Conservation (phyloP, 192 early-diverging fungal species). For the Linnemannia elongata region DNA sequence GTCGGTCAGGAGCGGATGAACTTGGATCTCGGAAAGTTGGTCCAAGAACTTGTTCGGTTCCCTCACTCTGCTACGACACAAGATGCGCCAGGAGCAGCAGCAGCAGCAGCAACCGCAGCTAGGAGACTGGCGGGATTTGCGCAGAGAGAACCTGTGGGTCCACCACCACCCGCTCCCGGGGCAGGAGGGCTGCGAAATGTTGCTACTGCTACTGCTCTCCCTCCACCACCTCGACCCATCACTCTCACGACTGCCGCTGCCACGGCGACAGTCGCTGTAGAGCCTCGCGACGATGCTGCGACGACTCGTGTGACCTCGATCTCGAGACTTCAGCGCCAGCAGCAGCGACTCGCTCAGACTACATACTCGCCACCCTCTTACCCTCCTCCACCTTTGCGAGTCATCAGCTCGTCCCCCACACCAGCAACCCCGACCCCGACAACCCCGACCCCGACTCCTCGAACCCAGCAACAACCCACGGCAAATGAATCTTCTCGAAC, state of each 20-base stretch:
- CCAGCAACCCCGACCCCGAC: conserved; percentile 17
- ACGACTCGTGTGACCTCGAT: conserved; percentile 16
- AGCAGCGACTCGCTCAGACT: neutral
- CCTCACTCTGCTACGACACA: neutral
- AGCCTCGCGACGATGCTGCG: neutral
- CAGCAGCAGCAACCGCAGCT: neutral
- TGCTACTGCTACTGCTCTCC: neutral
- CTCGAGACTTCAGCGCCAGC: conserved; percentile 14
- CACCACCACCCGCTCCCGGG: neutral
- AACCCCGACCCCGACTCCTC: conserved; percentile 3
- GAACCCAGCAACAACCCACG: neutral
- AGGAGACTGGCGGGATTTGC: neutral
- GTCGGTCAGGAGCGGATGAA: conserved; percentile 67
- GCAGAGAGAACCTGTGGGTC: neutral
- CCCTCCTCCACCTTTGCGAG: neutral
- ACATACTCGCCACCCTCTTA: neutral
- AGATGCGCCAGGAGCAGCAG: neutral
- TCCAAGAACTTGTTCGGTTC: conserved; percentile 26
- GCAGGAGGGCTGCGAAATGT: neutral
- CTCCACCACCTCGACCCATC: neutral
- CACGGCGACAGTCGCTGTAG: neutral
- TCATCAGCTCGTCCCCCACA: conserved; percentile 18
- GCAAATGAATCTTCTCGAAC: neutral
- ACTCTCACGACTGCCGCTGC: neutral
- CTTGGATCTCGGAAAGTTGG: conserved; percentile 42